Base-by-base conservation (phyloP, 2,329 filamentous ascomycete species). In the Monosporascus sp. region DNA sequence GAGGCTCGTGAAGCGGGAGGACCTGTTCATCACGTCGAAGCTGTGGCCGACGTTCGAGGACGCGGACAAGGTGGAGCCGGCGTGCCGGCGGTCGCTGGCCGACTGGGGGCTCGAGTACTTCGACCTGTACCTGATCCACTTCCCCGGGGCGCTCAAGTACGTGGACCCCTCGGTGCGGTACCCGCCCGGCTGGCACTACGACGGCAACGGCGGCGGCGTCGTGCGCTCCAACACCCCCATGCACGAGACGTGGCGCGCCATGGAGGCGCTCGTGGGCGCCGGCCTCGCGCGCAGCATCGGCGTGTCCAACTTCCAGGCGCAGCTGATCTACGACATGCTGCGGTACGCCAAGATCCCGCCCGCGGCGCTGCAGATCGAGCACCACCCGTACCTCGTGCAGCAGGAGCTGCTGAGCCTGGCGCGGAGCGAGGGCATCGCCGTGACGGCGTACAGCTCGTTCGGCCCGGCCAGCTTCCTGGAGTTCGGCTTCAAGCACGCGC, bases 21-120 rank as follows among this genome's bases (percentile, higher is more conserved):
- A 96, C 24, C 87, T 96, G 69, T 96, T 96, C 83, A 85, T 96
- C 68, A 88, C 92, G 60, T 91, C 87, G 73, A 96, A 96, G 80
- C 86, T 96, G 54, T 96, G 91, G 91, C 91, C 93, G 77, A 86
- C 86, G 61, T 96, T 91, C 83, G 90, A 96, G 78, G 87, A 93
- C 66, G 80, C 79, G 63, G 86, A 93, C 62, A 81, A 82, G 63
- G 89, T 93, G 58, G 84, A 87, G 73, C 85, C 85, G 54, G 91
- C 94, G 68, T 81, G 78, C 72, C 83, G 83, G 71, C 86, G 86
- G 68, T 88, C 92, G 75, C 84, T 92, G 57, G 81, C 84, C 61
- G 88, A 93, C 78, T 93, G 89, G 85, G 86, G 87, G 58, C 71
- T 95, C 56, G 90, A 92, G 66, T 95, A 95, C 79, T 92, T 96